phyloP scores from a whole-genome alignment of 2,329 filamentous ascomycete species.

The Pseudopyrenochaeta lycopersici region DNA sequence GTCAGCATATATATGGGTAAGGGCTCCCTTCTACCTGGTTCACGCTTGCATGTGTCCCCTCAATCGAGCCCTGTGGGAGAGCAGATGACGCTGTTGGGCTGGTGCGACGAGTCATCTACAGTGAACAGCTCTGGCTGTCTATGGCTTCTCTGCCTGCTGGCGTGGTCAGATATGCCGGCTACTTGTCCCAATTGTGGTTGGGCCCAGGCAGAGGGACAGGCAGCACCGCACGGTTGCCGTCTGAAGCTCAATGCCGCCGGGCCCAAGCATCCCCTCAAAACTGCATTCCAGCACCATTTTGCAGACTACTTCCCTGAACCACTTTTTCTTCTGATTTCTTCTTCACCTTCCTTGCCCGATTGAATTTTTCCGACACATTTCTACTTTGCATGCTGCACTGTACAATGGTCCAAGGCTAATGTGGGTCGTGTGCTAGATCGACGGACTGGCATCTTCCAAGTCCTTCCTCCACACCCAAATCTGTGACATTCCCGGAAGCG shows the following conservation, averaged over 20 bases:
- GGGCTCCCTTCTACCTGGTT: conserved; percentile 32
- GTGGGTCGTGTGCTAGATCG: conserved; percentile 47
- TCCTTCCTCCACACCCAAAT: conserved; percentile 59
- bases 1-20: conserved; percentile 54
- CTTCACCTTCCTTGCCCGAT: neutral
- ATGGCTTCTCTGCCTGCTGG: conserved; percentile 36
- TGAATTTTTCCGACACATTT: neutral
- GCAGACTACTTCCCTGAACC: conserved; percentile 11
- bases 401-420: conserved; percentile 46
- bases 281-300: conserved; percentile 25
- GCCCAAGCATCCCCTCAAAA: conserved; percentile 28
- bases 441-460: conserved; percentile 61
- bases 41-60: conserved; percentile 20
- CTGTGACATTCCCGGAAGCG: conserved; percentile 50
- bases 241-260: conserved; percentile 34
- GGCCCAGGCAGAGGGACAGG: conserved; percentile 44
- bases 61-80: conserved; percentile 9
- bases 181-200: conserved; percentile 27
- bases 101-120: conserved; percentile 21
- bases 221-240: conserved; percentile 48
- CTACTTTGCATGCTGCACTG: conserved; percentile 15
- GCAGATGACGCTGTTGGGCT: conserved; percentile 13
- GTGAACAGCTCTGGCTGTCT: conserved; percentile 13
- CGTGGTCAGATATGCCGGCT: conserved; percentile 22
- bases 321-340: conserved; percentile 9